These are phyloP conservation scores for Beta lomatogona DNA, from an alignment of 179 eudicot species.

Conservation along the genomic window DNA sequence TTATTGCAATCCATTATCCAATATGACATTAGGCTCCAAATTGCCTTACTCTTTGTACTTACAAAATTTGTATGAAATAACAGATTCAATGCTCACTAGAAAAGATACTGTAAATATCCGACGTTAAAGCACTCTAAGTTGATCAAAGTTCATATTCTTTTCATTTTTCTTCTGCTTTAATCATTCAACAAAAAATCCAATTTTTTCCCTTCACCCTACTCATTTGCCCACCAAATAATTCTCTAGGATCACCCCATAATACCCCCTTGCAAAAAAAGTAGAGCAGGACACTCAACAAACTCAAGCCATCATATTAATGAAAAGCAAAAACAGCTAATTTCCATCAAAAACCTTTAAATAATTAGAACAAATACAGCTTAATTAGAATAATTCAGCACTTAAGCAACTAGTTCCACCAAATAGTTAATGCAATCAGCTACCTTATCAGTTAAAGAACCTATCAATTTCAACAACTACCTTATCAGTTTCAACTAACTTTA, in stretches of 20 bases:
- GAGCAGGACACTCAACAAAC: background rate
- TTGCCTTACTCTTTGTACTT: background rate
- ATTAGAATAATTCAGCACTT: background rate
- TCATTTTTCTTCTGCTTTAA: background rate
- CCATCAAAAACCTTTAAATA: background rate
- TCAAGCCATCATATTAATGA: background rate
- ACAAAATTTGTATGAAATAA: background rate
- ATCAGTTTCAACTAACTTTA: background rate
- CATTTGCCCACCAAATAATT: background rate
- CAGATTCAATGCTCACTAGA: background rate
- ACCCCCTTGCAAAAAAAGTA: background rate
- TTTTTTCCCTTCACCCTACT: conserved; percentile 8
- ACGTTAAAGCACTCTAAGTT: background rate
- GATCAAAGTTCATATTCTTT: background rate
- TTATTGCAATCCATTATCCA: background rate
- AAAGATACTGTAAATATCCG: background rate
- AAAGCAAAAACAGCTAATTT: background rate
- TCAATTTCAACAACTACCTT: background rate
- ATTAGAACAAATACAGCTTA: background rate
- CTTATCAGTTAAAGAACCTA: background rate
- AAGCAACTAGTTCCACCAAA: background rate
- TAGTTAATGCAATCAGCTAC: background rate
- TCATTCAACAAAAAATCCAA: background rate
- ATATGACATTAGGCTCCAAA: background rate
- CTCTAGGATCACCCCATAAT: background rate